Base-by-base conservation (phyloP, 164 flowering plant species). In the Saururus chinensis region DNA sequence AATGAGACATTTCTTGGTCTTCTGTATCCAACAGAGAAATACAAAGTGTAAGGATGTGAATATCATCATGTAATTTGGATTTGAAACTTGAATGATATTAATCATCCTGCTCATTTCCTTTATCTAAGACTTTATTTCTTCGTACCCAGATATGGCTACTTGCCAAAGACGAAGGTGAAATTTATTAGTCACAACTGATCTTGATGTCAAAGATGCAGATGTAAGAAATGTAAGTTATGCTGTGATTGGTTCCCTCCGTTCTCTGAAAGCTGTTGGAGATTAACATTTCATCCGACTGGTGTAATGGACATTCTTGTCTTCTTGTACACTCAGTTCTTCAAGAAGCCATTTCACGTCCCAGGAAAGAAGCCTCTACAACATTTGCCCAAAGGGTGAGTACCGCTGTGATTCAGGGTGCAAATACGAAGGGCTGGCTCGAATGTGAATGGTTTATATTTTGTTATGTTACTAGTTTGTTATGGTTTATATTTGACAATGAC, bases 121-220 rank as follows among this genome's bases (percentile, higher is more conserved):
- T 30, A 2, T 30, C 37, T 30, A 30, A 45, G 17, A 45, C 49
- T 25, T 17, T 10, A 16, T 23, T 9, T 11, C n/a, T 19, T 61
- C 60, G 23, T 56, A 40, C 74, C 71, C 84, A 90, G 98, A 68
- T 93, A 90, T 69, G 99, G 99, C 51, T 93, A 90, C 74, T 70
- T 93, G 77, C 90, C 97, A 40, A 93, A 90, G 63, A 93, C 99
- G 45, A 90, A 93, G 80, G 97, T 93, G 77, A 93, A 93, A 69
- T 88, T 93, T 70, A 87, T 93, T 90, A 78, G 99, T 93, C 58
- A 85, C 93, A 25, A 90, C 96, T 9, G 97, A 93, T 74, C 71
- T 87, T 30, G 92, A 90, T 77, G 89, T 93, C 70, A 83, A 80
- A 70, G 99, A 93, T 75, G 92, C 91, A 20, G 97, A 90, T 79